Evolutionary conservation across 805 yeast genomes (phyloP), one percentile per base, ranked within the genome.

Genomic region (Tetrapisispora nanseiensis): DNA sequence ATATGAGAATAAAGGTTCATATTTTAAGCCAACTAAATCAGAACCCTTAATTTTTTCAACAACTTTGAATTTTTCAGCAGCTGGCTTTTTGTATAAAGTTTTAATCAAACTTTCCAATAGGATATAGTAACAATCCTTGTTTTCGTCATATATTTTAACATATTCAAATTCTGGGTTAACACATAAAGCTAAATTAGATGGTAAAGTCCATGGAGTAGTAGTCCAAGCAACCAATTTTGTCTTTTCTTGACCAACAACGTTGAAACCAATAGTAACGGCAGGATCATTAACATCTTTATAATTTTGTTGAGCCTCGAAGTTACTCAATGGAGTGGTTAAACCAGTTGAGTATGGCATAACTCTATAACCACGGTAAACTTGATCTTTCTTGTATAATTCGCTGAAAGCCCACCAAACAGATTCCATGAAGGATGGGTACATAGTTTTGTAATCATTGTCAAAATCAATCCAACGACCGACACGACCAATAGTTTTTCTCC

Each of bases 301-400:
- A 65, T 92, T 92, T 65, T 87, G 95, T 67, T 89, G 97, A 48
- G 98, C 97, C 72, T 92, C 99, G 57, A 92, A 92, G 68, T 92
- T 92, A 46, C 95, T 86, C 61, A 92, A 72, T 26, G 98, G 95
- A 41, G 99, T 92, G 31, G 97, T 90, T 51, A 85, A 81, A 44
- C 95, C 99, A 32, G 97, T 90, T 22, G 97, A 90, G 67, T 92
- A 92, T 36, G 99, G 99, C 99, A 92, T 92, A 42, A 92, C 99
- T 64, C 95, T 79, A 65, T 77, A 80, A 45, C 98, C 98, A 66
- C 95, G 78, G 71, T 92, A 92, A 36, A 92, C 97, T 44, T 85
- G 77, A 40, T 79, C 82, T 66, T 89, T 92, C 45, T 83, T 80
- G 63, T 70, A 86, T 54, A 92, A 71, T 67, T 86, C 79, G 70